A percentile compares a stretch with the other conserved stretches of the same genome.
Evolutionary conservation across 768 basidiomycete genomes (phyloP).

Genomic region (Suillus tomentosus): DNA sequence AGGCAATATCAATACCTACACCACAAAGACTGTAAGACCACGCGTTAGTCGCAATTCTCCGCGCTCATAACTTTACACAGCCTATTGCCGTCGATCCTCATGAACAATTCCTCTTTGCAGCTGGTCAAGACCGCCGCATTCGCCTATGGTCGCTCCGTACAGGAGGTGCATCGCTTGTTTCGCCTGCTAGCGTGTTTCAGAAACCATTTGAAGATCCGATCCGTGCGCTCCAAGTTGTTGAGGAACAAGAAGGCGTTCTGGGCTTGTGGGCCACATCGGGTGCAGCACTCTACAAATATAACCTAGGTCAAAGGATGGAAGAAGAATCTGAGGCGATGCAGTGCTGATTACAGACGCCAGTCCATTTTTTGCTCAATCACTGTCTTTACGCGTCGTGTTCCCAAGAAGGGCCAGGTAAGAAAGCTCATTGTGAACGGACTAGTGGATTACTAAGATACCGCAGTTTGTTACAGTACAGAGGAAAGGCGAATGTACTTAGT

Average conservation of each 20-base stretch:
- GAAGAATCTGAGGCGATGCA: background rate
- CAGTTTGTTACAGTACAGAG: background rate
- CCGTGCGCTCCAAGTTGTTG: conserved; percentile 50
- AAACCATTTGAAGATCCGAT: conserved; percentile 40
- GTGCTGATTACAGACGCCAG: background rate
- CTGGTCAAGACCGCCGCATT: conserved; percentile 64
- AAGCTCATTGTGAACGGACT: background rate
- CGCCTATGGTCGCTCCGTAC: conserved; percentile 69
- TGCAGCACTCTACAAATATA: conserved; percentile 47
- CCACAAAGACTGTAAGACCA: conserved; percentile 49
- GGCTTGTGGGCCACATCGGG: conserved; percentile 58
- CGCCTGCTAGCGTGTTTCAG: conserved; percentile 28
- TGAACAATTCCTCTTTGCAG: conserved; percentile 64
- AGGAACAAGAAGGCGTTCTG: conserved; percentile 37
- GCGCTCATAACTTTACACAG: conserved; percentile 37
- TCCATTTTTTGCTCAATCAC: background rate
- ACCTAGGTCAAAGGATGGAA: conserved; percentile 44
- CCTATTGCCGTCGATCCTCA: conserved; percentile 60
- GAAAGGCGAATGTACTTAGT: background rate
- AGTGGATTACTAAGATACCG: background rate
- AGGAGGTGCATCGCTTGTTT: conserved; percentile 39
- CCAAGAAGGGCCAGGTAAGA: background rate
- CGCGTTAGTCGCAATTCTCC: background rate
- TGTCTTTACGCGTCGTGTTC: background rate
- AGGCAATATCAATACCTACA: conserved; percentile 62